A percentile compares a stretch with the other conserved stretches of the same genome.
These are phyloP conservation scores for Plantago rigida DNA, from an alignment of 305 asterid species.

Conservation along the genomic window DNA sequence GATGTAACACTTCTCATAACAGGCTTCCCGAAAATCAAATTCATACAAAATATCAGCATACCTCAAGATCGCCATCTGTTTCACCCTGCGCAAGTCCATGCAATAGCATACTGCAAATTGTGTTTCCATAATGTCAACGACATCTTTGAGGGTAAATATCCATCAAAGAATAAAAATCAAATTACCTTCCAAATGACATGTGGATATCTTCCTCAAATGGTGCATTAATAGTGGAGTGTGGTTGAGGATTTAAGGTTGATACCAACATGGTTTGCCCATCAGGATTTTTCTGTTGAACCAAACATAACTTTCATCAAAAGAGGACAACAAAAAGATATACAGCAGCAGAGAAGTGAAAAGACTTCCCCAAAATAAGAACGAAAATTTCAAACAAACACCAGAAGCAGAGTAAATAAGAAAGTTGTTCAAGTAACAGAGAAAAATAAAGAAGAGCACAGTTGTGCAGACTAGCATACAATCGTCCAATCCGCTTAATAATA, in stretches of 20 bases:
- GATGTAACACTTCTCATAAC: not conserved
- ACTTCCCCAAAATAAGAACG: constrained; percentile 9
- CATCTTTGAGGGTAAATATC: constrained; percentile 16
- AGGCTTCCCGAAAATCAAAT: constrained; percentile 6
- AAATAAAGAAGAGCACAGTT: not conserved
- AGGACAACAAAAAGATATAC: constrained; percentile 8
- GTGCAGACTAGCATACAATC: not conserved
- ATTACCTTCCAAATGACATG: constrained; percentile 92
- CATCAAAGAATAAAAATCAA: constrained; percentile 12
- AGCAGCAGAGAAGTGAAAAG: not conserved
- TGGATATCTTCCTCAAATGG: constrained; percentile 76
- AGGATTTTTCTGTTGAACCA: constrained; percentile 54
- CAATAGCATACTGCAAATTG: constrained; percentile 73
- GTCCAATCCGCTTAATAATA: no score
- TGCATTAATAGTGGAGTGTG: constrained; percentile 53
- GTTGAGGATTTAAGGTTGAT: constrained; percentile 80
- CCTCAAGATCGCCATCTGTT: constrained; percentile 91
- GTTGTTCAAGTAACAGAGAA: constrained; percentile 3
- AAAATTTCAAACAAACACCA: not conserved
- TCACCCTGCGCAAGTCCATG: constrained; percentile 80
- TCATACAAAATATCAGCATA: constrained; percentile 22
- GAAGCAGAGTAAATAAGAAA: not conserved
- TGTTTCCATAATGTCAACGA: constrained; percentile 22
- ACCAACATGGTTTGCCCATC: constrained; percentile 88
- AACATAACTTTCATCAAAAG: constrained; percentile 20